phyloP scores from a whole-genome alignment of 208 protist species.

The Leishmania mexicana region DNA sequence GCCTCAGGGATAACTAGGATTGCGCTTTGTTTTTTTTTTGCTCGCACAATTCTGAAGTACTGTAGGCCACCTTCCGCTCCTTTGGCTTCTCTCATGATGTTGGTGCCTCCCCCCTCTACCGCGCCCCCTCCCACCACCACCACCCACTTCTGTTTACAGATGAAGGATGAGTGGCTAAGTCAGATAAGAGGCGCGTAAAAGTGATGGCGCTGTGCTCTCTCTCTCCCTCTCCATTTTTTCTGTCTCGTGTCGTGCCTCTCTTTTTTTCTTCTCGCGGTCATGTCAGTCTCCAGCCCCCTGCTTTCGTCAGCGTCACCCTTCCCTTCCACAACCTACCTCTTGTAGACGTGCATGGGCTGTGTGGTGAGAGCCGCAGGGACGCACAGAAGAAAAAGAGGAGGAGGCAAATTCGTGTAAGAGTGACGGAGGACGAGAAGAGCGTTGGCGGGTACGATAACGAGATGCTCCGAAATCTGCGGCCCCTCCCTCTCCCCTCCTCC shows the following conservation, averaged over 20 bases:
- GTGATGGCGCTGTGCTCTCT: background rate
- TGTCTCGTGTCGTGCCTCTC: background rate
- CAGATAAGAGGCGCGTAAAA: slow-evolving; percentile 8
- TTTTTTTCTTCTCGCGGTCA: background rate
- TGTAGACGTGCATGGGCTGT: background rate
- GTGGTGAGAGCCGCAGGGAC: background rate
- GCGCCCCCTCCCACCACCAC: too few species aligned
- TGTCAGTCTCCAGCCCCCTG: background rate
- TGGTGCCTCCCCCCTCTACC: background rate
- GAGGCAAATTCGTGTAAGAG: background rate
- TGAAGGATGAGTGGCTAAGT: background rate
- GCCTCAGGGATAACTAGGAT: background rate
- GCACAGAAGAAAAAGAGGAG: background rate
- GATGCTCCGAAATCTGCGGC: background rate
- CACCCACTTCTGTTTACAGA: background rate
- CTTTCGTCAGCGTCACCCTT: background rate
- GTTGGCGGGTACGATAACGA: background rate
- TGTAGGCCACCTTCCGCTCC: background rate
- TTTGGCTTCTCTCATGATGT: background rate
- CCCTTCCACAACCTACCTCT: background rate
- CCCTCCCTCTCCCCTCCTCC: background rate
- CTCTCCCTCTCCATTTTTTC: background rate
- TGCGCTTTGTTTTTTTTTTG: background rate
- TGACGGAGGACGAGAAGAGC: background rate
- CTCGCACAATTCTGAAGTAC: background rate